These are phyloP conservation scores for Cadophora sp. DNA, from an alignment of 2,329 filamentous ascomycete genomes.

Conservation along the genomic window DNA sequence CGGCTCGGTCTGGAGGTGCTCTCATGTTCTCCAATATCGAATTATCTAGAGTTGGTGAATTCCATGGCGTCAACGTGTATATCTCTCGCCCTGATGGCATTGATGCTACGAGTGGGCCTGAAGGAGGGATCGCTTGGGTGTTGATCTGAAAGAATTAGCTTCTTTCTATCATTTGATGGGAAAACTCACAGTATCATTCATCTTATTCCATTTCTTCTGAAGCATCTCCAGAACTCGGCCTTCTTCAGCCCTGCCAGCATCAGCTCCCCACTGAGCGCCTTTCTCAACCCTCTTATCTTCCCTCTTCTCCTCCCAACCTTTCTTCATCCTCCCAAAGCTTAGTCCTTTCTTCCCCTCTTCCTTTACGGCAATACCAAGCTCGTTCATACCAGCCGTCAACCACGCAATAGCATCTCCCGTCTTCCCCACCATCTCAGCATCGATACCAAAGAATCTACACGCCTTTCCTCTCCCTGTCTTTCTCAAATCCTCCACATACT, in stretches of 20 bases:
- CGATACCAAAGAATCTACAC: conserved; percentile 88
- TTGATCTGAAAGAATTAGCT: conserved; percentile 66
- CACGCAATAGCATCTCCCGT: conserved; percentile 87
- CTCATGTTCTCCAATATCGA: conserved; percentile 69
- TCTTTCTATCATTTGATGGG: background rate
- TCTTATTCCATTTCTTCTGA: conserved; percentile 86
- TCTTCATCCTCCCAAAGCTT: conserved; percentile 70
- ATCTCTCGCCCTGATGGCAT: conserved; percentile 92
- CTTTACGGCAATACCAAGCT: conserved; percentile 67
- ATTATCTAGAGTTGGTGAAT: conserved; percentile 68
- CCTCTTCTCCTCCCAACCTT: conserved; percentile 75
- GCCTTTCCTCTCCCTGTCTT: conserved; percentile 82
- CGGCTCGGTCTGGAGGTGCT: conserved; percentile 55
- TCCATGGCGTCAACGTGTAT: conserved; percentile 72
- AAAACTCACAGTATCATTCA: conserved; percentile 85
- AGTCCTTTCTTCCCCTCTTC: conserved; percentile 57
- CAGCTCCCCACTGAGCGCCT: conserved; percentile 75
- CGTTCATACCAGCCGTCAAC: conserved; percentile 77
- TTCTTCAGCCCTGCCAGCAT: conserved; percentile 87
- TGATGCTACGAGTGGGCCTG: conserved; percentile 73
- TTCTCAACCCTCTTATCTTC: conserved; percentile 83
- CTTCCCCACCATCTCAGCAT: conserved; percentile 82
- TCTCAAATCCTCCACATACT: conserved; percentile 78
- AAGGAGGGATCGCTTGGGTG: conserved; percentile 76
- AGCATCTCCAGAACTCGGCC: conserved; percentile 85